Conservation (phyloP, 176 grass and related monocot genomes). For the Aegilops speltoides region DNA sequence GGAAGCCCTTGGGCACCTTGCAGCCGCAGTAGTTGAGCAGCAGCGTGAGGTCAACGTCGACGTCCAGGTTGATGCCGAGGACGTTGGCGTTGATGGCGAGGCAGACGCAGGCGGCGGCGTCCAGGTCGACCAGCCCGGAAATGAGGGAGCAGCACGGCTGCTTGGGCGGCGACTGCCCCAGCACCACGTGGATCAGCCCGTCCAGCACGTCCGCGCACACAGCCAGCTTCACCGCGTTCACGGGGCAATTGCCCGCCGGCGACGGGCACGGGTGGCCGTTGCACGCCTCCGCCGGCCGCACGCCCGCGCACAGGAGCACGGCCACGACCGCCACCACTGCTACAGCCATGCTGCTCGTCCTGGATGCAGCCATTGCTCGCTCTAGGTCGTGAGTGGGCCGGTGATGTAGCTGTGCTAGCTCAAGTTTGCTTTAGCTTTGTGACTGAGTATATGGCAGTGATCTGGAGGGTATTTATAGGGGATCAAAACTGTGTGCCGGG, state of each 20-base stretch:
- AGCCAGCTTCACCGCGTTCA: slow-evolving; percentile 61
- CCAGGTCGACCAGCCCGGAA: slow-evolving; percentile 51
- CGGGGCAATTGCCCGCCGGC: slow-evolving; percentile 50
- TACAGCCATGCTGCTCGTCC: background rate
- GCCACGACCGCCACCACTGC: background rate
- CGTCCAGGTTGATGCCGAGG: slow-evolving; percentile 50
- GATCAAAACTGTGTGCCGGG: no score
- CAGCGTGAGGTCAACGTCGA: slow-evolving; percentile 57
- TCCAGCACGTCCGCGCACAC: slow-evolving; percentile 65
- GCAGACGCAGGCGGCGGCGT: slow-evolving; percentile 64
- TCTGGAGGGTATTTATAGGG: background rate
- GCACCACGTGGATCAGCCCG: slow-evolving; percentile 43
- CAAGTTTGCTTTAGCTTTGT: background rate
- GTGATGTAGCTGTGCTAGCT: background rate
- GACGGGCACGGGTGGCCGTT: slow-evolving; percentile 11
- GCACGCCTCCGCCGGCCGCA: background rate
- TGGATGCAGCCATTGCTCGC: background rate
- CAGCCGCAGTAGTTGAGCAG: slow-evolving; percentile 70
- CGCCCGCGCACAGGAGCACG: background rate
- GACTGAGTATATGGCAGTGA: background rate
- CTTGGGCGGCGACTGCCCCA: slow-evolving; percentile 44
- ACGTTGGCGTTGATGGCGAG: slow-evolving; percentile 68
- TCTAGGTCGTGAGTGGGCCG: background rate
- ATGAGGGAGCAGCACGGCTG: slow-evolving; percentile 61
- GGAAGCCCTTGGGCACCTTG: slow-evolving; percentile 50